Base-by-base conservation (phyloP, 306 rosid species). In the Citrullus colocynthis region DNA sequence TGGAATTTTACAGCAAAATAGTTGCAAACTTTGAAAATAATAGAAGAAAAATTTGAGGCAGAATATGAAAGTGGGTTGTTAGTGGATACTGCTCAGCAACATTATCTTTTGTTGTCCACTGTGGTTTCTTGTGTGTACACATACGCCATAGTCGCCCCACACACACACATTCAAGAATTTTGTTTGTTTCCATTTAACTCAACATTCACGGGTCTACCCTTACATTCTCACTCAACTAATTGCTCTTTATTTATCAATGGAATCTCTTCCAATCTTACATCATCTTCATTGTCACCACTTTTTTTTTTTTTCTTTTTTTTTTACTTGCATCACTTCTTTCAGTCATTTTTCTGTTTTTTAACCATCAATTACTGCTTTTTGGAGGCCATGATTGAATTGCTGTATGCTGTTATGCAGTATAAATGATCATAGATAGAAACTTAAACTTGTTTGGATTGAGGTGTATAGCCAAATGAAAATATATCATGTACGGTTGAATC, bases 51-150 rank as follows among this genome's bases (percentile, higher is more conserved):
- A 70, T 79, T 34, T 21, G 60, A 41, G 20, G 64, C 6, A 75
- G 67, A 71, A 45, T 2, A 13, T 42, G 75, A 44, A 70, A 70
- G 75, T 70, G 75, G 41, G 57, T 48, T 45, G 76, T 21, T 45
- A 71, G 71, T 78, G 75, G 82, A 85, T 82, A 77, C 79, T 55
- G 37, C 75, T 54, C 52, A 72, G 74, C 28, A 69, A 83, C 97
- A 85, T 60, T 89, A 85, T 88, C 88, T 86, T 89, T 17, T 86
- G 95, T 87, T 76, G 81, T 83, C 95, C 93, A 88, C 92, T 85
- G 28, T 64, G 54, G 52, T 44, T 5, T 45, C 2, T 21, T 44
- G 36, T 41, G 28, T 41, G 28, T 6, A 44, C 30, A 66, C 45
- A 64, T 64, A 39, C 36, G 75, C 75, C 56, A 69, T 1, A 2